Conservation (phyloP, 2,329 filamentous ascomycete genomes). For the Hirsutella rhossiliensis region DNA sequence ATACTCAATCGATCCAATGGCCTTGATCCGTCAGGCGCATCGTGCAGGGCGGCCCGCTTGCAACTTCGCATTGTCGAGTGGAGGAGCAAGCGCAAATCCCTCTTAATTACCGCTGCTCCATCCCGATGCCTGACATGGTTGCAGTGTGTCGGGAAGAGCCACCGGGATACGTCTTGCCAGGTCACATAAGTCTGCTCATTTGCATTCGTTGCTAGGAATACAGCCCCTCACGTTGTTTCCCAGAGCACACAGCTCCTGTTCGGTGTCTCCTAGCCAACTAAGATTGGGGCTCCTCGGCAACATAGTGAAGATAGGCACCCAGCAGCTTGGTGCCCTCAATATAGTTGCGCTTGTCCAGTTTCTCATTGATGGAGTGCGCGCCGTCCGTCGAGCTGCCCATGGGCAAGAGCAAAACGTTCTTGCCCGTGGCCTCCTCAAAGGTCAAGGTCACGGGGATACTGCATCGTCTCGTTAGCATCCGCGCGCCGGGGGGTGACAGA, state of each 20-base stretch:
- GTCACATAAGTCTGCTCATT: neutral
- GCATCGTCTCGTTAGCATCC: neutral
- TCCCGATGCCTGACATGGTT: too few relatives aligned
- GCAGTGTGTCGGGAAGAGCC: too few relatives aligned
- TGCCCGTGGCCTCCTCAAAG: conserved; percentile 94
- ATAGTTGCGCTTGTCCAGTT: conserved; percentile 93
- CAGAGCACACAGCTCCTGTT: neutral
- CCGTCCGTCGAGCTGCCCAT: conserved; percentile 97
- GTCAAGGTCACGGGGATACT: conserved; percentile 95
- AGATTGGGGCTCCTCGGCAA: conserved; percentile 68
- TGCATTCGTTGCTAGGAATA: neutral
- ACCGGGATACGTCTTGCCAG: too few relatives aligned
- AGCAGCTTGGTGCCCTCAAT: conserved; percentile 96
- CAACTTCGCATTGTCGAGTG: too few relatives aligned
- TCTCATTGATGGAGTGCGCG: conserved; percentile 97
- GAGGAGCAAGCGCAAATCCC: too few relatives aligned
- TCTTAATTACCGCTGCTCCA: too few relatives aligned
- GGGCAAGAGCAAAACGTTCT: conserved; percentile 89
- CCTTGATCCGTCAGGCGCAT: too few relatives aligned
- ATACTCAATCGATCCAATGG: too few relatives aligned
- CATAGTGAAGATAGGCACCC: conserved; percentile 91
- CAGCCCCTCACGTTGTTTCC: neutral
- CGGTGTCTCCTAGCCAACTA: conserved; percentile 5
- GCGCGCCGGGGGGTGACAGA: too few relatives aligned
- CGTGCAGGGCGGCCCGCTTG: too few relatives aligned